A percentile compares a stretch with the other conserved stretches of the same genome.
These are phyloP conservation scores for Inonotus obliquus DNA, from an alignment of 1,284 basidiomycete species.

Conservation along the genomic window DNA sequence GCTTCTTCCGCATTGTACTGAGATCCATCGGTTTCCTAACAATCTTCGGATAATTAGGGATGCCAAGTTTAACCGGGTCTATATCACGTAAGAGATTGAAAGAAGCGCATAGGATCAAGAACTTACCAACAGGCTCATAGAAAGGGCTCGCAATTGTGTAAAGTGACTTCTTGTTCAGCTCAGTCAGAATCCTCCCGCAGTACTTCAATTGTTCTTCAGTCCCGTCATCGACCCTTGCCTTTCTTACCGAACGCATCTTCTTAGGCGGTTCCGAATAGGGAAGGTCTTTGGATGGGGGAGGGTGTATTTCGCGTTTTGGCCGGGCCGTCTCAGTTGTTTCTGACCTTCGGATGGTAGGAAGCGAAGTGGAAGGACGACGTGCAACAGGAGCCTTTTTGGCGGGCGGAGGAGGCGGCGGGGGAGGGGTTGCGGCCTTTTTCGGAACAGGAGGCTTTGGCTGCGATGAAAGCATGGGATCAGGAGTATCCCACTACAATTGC, in stretches of 20 bases:
- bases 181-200: slow-evolving; percentile 70
- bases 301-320: slow-evolving; percentile 96
- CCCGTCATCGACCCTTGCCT: slow-evolving; percentile 54
- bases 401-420: slow-evolving; percentile 31
- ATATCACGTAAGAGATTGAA: not conserved
- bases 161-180: slow-evolving; percentile 80
- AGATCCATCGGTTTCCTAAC: slow-evolving; percentile 96
- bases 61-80: slow-evolving; percentile 76
- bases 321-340: slow-evolving; percentile 55
- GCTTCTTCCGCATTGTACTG: slow-evolving; percentile 80
- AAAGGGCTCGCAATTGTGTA: slow-evolving; percentile 78
- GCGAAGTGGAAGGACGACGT: slow-evolving; percentile 69
- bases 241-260: slow-evolving; percentile 60
- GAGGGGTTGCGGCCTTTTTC: slow-evolving; percentile 30
- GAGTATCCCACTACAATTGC: slow-evolving; percentile 11
- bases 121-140: slow-evolving; percentile 88
- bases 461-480: slow-evolving; percentile 16
- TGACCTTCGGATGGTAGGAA: slow-evolving; percentile 73
- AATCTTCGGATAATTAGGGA: slow-evolving; percentile 83
- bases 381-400: slow-evolving; percentile 47
- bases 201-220: slow-evolving; percentile 87
- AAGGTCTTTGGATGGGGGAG: slow-evolving; percentile 89
- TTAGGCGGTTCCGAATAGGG: slow-evolving; percentile 76
- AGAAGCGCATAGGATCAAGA: not conserved
- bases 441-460: slow-evolving; percentile 43